Evolutionary conservation across 805 yeast species (phyloP).

Genomic region (Starmerella apis): DNA sequence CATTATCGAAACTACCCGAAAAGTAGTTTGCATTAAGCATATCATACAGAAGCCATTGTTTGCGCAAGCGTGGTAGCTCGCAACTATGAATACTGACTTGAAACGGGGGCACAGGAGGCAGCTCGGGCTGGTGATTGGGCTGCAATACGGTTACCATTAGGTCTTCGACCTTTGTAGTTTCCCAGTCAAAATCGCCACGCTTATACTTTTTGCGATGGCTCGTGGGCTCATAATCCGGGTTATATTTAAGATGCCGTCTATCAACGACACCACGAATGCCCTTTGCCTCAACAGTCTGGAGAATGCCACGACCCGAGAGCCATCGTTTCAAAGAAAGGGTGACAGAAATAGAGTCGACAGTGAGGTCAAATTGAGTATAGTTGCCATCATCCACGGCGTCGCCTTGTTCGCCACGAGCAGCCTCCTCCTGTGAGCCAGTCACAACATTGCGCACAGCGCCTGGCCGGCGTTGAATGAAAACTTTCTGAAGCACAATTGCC

Average conservation of each 20-base stretch:
- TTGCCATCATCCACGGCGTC: slow-evolving; percentile 60
- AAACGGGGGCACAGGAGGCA: slow-evolving; percentile 57
- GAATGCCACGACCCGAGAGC: slow-evolving; percentile 80
- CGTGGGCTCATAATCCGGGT: slow-evolving; percentile 69
- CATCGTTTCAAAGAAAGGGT: slow-evolving; percentile 75
- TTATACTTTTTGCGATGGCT: slow-evolving; percentile 57
- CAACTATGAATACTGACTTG: slow-evolving; percentile 81
- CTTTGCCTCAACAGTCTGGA: slow-evolving; percentile 65
- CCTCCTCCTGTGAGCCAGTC: slow-evolving; percentile 65
- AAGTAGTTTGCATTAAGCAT: slow-evolving; percentile 70
- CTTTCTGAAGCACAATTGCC: slow-evolving; percentile 69
- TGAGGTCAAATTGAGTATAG: slow-evolving; percentile 88
- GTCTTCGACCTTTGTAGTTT: slow-evolving; percentile 72
- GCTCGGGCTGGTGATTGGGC: slow-evolving; percentile 37
- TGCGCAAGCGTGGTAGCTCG: slow-evolving; percentile 65
- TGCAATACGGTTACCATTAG: slow-evolving; percentile 70
- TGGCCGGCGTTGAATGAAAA: slow-evolving; percentile 79
- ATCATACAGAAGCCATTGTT: slow-evolving; percentile 90
- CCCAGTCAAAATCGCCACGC: slow-evolving; percentile 91
- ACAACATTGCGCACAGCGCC: slow-evolving; percentile 42
- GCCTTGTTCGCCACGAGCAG: slow-evolving; percentile 44
- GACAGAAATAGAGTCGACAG: slow-evolving; percentile 73
- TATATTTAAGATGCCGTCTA: slow-evolving; percentile 77
- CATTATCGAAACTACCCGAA: slow-evolving; percentile 87
- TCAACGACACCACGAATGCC: slow-evolving; percentile 92